Evolutionary conservation across 345 rosid species (phyloP).

Genomic region (Moringa oleifera): DNA sequence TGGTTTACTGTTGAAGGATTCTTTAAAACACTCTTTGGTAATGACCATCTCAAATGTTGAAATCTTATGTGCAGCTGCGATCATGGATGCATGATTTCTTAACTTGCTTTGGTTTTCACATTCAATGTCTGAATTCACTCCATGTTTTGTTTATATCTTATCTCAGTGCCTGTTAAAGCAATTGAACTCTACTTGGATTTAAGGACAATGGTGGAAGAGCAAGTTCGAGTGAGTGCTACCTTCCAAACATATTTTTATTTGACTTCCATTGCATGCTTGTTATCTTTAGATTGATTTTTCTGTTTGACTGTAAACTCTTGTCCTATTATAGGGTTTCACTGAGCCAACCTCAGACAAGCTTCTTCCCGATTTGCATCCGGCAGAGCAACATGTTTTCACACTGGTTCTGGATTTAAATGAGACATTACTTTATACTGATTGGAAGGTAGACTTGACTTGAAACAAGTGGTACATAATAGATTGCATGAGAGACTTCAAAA

Average conservation of each 20-base stretch:
- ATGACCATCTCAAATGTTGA: background rate
- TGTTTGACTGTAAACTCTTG: background rate
- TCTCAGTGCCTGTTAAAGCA: slow-evolving; percentile 75
- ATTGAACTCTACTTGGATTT: slow-evolving; percentile 82
- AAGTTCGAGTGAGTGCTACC: slow-evolving; percentile 49
- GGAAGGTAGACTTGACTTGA: slow-evolving; percentile 52
- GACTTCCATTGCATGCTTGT: slow-evolving; percentile 3
- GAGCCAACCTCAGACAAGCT: slow-evolving; percentile 97
- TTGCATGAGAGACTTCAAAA: too few species aligned
- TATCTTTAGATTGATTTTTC: slow-evolving; percentile 1
- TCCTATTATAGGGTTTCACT: slow-evolving; percentile 55
- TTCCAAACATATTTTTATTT: slow-evolving; percentile 1
- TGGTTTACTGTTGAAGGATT: background rate
- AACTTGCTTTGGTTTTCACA: background rate
- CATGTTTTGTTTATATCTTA: slow-evolving; percentile 13
- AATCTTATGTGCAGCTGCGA: background rate
- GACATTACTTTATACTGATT: slow-evolving; percentile 83
- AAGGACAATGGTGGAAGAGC: slow-evolving; percentile 72
- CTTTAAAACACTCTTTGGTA: too few species aligned
- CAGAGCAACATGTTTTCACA: slow-evolving; percentile 80
- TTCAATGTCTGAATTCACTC: background rate
- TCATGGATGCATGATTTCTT: background rate
- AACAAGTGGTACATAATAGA: too few species aligned
- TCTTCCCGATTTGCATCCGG: slow-evolving; percentile 94
- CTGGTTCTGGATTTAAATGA: slow-evolving; percentile 95